A percentile compares a stretch with the other conserved stretches of the same genome.
Conservation (phyloP, 306 rosid species). For the Potentilla sterilis region DNA sequence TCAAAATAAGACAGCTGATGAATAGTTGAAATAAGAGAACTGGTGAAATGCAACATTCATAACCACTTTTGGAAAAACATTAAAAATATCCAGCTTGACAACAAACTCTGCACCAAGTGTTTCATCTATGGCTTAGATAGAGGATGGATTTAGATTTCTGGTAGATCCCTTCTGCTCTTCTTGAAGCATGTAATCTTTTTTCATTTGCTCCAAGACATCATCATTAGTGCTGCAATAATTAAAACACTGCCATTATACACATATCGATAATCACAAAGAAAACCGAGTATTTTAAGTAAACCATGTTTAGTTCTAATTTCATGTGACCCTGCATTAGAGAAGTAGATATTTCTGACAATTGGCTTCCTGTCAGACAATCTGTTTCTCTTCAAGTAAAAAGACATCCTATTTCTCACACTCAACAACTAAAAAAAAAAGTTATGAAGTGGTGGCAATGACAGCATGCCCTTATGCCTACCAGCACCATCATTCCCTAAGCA, state of each 20-base stretch:
- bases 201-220: conserved; percentile 75
- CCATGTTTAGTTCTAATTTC: not conserved
- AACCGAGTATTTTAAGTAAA: not conserved
- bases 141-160: conserved; percentile 28
- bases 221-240: conserved; percentile 63
- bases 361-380: not conserved
- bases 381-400: not conserved
- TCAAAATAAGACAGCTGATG: not conserved
- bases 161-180: conserved; percentile 40
- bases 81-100: not conserved
- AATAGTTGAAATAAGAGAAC: no score
- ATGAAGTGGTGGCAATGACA: not conserved
- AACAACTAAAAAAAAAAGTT: not conserved
- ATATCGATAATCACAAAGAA: not conserved
- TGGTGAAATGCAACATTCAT: not conserved
- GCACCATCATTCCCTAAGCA: not conserved
- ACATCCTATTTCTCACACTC: not conserved
- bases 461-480: not conserved
- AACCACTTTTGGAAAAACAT: not conserved
- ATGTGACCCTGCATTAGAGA: not conserved
- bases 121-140: not conserved
- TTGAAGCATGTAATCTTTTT: conserved; percentile 64
- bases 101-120: not conserved
- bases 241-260: not conserved
- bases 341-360: not conserved